Evolutionary conservation across 208 protist species (phyloP).

Genomic region (Histomonas meleagridis): DNA sequence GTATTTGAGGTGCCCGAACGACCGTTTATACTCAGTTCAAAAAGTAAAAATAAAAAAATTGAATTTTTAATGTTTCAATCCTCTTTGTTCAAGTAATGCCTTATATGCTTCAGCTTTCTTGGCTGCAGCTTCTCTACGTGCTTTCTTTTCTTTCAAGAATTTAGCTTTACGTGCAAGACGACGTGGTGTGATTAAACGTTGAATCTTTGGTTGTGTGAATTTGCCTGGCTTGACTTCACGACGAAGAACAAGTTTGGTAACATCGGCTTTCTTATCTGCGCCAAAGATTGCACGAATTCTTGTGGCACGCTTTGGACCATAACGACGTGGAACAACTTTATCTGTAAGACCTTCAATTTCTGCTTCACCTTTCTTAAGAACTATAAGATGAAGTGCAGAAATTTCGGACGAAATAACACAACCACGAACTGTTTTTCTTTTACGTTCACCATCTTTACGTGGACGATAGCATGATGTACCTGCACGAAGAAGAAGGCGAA

Average conservation of each 20-base stretch:
- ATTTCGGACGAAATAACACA: constrained; percentile 91
- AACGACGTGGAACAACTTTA: constrained; percentile 72
- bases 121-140: constrained; percentile 41
- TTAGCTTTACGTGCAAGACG: constrained; percentile 52
- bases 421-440: constrained; percentile 91
- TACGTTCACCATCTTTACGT: constrained; percentile 79
- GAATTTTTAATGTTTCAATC: too few species aligned
- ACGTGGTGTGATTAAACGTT: constrained; percentile 77
- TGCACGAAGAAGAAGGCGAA: constrained; percentile 84
- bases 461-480: constrained; percentile 63
- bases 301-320: constrained; percentile 95
- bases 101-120: constrained; percentile 46
- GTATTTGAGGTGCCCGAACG: too few species aligned
- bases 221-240: constrained; percentile 77
- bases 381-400: constrained; percentile 83
- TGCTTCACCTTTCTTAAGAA: constrained; percentile 91
- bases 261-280: constrained; percentile 68
- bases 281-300: constrained; percentile 96
- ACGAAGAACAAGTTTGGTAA: constrained; percentile 88
- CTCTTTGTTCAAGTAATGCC: constrained; percentile 38
- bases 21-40: too few species aligned
- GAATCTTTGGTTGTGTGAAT: constrained; percentile 93
- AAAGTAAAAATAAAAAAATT: too few species aligned
- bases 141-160: constrained; percentile 38
- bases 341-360: constrained; percentile 47